Evolutionary conservation across 2,329 filamentous ascomycete species (phyloP).

Genomic region (Aspergillus sp.): DNA sequence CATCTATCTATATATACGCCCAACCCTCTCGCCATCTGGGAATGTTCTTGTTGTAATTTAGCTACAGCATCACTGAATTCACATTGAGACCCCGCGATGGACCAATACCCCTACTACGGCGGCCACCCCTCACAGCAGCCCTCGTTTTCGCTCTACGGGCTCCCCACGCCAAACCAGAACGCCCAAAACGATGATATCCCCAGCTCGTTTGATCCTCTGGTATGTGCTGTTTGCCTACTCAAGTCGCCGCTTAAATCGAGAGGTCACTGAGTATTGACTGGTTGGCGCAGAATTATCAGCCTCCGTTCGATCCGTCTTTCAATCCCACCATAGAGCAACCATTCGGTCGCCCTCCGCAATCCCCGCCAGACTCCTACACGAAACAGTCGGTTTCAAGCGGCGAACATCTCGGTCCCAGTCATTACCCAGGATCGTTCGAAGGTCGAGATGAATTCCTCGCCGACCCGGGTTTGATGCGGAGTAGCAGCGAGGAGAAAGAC

Average conservation of each 20-base stretch:
- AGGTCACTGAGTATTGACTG: background rate
- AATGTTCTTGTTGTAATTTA: background rate
- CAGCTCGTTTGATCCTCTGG: constrained; percentile 39
- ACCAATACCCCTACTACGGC: constrained; percentile 15
- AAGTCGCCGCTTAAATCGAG: background rate
- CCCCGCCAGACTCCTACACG: constrained; percentile 36
- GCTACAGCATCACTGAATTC: background rate
- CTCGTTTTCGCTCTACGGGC: constrained; percentile 11
- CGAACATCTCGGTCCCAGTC: constrained; percentile 21
- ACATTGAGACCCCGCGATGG: constrained; percentile 3
- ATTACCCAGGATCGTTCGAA: constrained; percentile 30
- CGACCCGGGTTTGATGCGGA: constrained; percentile 37
- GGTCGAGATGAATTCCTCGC: constrained; percentile 26
- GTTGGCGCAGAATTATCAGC: constrained; percentile 30
- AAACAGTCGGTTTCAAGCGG: constrained; percentile 34
- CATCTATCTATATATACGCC: constrained; percentile 4
- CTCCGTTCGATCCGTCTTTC: constrained; percentile 40
- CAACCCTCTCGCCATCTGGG: background rate
- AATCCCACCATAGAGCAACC: constrained; percentile 28
- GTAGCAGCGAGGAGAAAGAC: constrained; percentile 57
- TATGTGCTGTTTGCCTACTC: constrained; percentile 10
- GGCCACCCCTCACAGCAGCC: constrained; percentile 8
- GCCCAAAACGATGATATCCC: constrained; percentile 46
- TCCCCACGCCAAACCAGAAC: constrained; percentile 31
- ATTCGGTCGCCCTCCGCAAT: constrained; percentile 31